These are phyloP conservation scores for Pythium sp. DNA, from an alignment of 352 stramenopile species.

Conservation along the genomic window DNA sequence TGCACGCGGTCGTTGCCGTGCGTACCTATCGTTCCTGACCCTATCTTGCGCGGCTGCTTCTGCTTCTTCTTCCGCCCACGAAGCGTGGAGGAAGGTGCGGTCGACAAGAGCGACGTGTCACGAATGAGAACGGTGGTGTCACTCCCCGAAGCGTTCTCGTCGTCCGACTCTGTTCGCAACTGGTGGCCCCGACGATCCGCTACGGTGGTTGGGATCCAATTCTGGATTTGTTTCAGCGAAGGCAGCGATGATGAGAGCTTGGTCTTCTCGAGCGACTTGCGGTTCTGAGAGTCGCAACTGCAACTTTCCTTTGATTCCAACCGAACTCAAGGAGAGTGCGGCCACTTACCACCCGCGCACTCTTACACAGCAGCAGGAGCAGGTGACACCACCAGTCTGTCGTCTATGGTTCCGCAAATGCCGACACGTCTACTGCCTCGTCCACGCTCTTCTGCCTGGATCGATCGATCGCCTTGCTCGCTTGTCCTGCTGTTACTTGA, in stretches of 20 bases:
- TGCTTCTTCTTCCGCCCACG: constrained; percentile 31
- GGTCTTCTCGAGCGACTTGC: constrained; percentile 21
- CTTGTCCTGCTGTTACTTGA: background rate
- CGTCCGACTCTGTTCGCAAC: background rate
- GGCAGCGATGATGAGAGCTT: constrained; percentile 27
- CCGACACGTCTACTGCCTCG: background rate
- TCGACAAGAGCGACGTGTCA: constrained; percentile 4
- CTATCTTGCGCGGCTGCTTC: constrained; percentile 17
- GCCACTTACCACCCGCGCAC: background rate
- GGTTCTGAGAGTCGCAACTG: constrained; percentile 5
- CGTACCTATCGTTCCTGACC: constrained; percentile 26
- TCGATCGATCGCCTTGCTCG: background rate
- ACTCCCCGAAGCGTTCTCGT: constrained; percentile 19
- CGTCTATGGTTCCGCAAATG: background rate
- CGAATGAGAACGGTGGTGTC: constrained; percentile 18
- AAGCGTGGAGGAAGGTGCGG: constrained; percentile 18
- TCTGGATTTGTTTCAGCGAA: constrained; percentile 2
- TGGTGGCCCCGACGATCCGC: background rate
- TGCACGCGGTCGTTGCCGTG: constrained; percentile 34
- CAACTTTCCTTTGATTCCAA: background rate
- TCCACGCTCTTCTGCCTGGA: background rate
- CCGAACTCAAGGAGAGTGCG: background rate
- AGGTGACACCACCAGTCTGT: background rate
- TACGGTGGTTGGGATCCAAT: background rate
- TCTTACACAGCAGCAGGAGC: background rate